Evolutionary conservation across 352 stramenopile species (phyloP).

Genomic region (Thalassiosira delicatula): DNA sequence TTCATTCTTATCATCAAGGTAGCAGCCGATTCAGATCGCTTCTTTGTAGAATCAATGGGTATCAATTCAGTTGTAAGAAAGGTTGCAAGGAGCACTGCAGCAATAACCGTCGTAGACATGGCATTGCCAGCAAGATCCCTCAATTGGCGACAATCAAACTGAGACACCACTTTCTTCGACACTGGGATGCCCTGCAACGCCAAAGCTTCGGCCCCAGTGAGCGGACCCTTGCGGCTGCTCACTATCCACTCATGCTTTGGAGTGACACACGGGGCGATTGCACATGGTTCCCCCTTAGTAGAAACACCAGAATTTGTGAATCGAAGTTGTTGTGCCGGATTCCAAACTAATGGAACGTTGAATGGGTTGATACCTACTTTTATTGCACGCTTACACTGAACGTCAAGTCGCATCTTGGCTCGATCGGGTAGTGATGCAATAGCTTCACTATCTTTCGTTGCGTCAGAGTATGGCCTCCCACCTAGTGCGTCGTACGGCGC

Average conservation of each 20-base stretch:
- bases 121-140: slow-evolving; percentile 40
- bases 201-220: slow-evolving; percentile 31
- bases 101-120: slow-evolving; percentile 32
- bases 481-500: slow-evolving; percentile 2
- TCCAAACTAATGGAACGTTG: slow-evolving; percentile 24
- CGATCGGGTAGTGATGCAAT: slow-evolving; percentile 27
- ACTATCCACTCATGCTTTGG: slow-evolving; percentile 46
- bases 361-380: slow-evolving; percentile 33
- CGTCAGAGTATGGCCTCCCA: slow-evolving; percentile 34
- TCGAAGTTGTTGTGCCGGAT: slow-evolving; percentile 36
- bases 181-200: slow-evolving; percentile 28
- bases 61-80: slow-evolving; percentile 37
- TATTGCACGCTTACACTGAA: slow-evolving; percentile 35
- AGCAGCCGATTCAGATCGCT: not conserved
- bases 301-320: slow-evolving; percentile 34
- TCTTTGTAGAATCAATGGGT: not conserved
- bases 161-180: not conserved
- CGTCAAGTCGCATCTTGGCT: slow-evolving; percentile 40
- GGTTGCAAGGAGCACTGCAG: slow-evolving; percentile 25
- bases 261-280: slow-evolving; percentile 32
- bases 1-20: not conserved
- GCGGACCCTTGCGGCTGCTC: slow-evolving; percentile 25
- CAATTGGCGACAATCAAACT: slow-evolving; percentile 31
- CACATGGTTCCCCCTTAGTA: not conserved
- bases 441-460: slow-evolving; percentile 7